Base-by-base conservation (phyloP, 345 rosid species). In the Eucalyptus curtisii region DNA sequence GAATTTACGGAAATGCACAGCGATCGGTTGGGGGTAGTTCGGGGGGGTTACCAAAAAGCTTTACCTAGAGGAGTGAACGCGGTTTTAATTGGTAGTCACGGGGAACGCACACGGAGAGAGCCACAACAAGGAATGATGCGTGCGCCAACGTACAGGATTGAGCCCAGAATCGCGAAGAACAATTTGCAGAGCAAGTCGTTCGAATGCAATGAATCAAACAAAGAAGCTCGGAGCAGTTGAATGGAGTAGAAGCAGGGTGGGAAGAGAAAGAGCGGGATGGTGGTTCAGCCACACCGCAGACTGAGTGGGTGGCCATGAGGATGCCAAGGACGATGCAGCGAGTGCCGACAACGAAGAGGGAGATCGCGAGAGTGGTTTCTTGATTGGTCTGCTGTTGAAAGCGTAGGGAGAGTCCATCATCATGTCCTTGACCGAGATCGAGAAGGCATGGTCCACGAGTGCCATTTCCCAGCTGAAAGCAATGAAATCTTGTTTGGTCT, bases 131-230 rank as follows among this genome's bases (percentile, higher is more conserved):
- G 61, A 55, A 10, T 55, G 6, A 25, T 2, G 61, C 10, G 5
- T 55, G 61, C 13, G 13, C 3, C 2, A 5, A 24, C 30, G 30
- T 9, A 4, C 3, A 0, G 10, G 13, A 55, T 10, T 2, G 61
- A 10, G 61, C 30, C 30, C 61, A 24, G 6, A 55, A 24, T 55
- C 30, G 3, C 3, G 30, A 22, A 55, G 30, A 24, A 55, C 61
- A 5, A 9, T 55, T 9, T 55, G 6, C 30, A 55, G 61, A 55
- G 61, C 61, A 5, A 55, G 13, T 24, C 61, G 61, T 55, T 24
- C 61, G 30, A 55, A 8, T 55, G 30, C 30, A 55, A 10, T 22
- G 61, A 55, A 55, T 55, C 61, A 55, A 10, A 55, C 3, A 24
- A 55, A 55, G 30, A 4, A 24, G 61, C 30, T 55, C 13, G 6